A percentile compares a stretch with the other conserved stretches of the same genome.
phyloP scores from a whole-genome alignment of 164 flowering plant species.

The Liriodendron chinense region DNA sequence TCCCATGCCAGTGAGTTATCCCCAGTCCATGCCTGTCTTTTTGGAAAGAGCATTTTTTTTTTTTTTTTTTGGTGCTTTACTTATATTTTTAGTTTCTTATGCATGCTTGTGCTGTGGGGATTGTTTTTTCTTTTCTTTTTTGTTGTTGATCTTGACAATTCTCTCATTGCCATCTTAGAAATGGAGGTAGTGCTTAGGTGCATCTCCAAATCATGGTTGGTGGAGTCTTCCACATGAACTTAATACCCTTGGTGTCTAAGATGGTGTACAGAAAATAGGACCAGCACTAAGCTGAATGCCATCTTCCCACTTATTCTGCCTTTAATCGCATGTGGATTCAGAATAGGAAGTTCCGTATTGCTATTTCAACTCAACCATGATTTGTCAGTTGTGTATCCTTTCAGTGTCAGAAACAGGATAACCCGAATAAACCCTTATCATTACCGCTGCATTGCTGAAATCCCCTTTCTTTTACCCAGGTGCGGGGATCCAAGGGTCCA shows the following conservation, averaged over 20 bases:
- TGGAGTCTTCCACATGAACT: neutral
- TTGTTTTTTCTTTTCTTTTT: neutral
- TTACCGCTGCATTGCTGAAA: neutral
- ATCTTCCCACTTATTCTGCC: neutral
- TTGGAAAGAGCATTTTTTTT: neutral
- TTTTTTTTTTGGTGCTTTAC: neutral
- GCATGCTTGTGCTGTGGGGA: neutral
- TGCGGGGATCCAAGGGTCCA: slow-evolving; percentile 64
- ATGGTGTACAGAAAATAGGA: neutral
- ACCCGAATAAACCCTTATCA: neutral
- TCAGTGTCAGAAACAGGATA: neutral
- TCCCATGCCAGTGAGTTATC: slow-evolving; percentile 41
- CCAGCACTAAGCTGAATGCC: neutral
- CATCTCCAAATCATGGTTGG: neutral
- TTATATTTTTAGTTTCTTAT: neutral
- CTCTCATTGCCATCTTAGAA: neutral
- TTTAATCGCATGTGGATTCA: neutral
- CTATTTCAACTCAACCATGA: neutral
- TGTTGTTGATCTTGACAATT: neutral
- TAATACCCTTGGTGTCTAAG: neutral
- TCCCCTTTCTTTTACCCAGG: slow-evolving; percentile 19
- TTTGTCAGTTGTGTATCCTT: neutral
- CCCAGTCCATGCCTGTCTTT: neutral
- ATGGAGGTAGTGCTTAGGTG: neutral
- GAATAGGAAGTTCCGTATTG: neutral